These are phyloP conservation scores for Penicillium diatomitis DNA, from an alignment of 495 filamentous ascomycete species.

Conservation along the genomic window DNA sequence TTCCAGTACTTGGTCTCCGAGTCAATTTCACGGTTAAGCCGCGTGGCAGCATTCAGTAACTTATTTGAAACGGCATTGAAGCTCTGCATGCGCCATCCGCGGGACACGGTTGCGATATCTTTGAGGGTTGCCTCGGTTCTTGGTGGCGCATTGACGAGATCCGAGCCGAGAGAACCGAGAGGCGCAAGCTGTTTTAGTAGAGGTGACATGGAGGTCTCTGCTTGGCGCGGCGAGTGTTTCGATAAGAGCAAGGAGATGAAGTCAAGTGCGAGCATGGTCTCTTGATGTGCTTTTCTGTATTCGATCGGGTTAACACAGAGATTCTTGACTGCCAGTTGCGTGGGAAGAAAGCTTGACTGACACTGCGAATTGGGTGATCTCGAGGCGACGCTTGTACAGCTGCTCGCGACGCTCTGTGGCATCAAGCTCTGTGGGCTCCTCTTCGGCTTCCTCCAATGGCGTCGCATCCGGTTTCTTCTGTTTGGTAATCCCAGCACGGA, in stretches of 20 bases:
- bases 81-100: constrained; percentile 72
- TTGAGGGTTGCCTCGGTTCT: constrained; percentile 40
- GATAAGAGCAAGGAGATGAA: constrained; percentile 78
- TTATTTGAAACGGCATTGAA: constrained; percentile 65
- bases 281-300: constrained; percentile 53
- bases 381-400: constrained; percentile 35
- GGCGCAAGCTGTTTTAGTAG: constrained; percentile 59
- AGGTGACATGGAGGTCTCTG: constrained; percentile 57
- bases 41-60: constrained; percentile 59
- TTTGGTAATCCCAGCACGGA: constrained; percentile 51
- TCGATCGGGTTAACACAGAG: no score
- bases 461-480: constrained; percentile 33
- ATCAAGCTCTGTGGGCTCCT: constrained; percentile 22
- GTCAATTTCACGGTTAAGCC: constrained; percentile 65
- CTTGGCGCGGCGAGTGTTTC: constrained; percentile 60
- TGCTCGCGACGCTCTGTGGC: constrained; percentile 32
- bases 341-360: constrained; percentile 9
- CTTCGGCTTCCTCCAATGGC: constrained; percentile 12
- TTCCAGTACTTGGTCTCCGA: constrained; percentile 84
- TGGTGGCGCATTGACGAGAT: constrained; percentile 52
- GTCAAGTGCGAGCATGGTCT: constrained; percentile 63
- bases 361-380: constrained; percentile 38
- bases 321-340: no score
- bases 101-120: constrained; percentile 49
- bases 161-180: constrained; percentile 66